These are phyloP conservation scores for Sarocladiaceae sp. DNA, from an alignment of 2,329 filamentous ascomycete genomes.

Conservation along the genomic window DNA sequence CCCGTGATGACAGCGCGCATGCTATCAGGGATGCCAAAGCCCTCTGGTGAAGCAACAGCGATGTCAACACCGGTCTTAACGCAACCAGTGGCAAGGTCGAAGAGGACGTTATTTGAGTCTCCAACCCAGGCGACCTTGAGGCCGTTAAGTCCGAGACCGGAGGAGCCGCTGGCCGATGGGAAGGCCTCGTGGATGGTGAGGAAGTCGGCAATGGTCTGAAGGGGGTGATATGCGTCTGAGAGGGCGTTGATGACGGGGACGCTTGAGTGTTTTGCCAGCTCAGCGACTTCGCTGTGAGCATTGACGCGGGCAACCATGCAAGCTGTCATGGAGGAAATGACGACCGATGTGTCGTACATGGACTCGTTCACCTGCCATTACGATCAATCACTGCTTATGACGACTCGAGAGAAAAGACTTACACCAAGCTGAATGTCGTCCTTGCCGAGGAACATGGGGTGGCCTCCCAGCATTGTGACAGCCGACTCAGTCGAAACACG, in stretches of 20 bases:
- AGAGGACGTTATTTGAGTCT: conserved; percentile 95
- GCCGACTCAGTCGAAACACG: conserved; percentile 91
- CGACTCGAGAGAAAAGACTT: conserved; percentile 21
- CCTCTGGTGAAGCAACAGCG: conserved; percentile 76
- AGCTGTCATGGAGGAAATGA: conserved; percentile 90
- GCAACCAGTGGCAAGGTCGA: conserved; percentile 83
- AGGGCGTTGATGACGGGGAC: conserved; percentile 85
- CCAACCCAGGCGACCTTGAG: conserved; percentile 94
- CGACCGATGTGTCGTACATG: conserved; percentile 82
- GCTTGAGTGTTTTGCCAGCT: conserved; percentile 63
- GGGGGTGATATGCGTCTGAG: conserved; percentile 84
- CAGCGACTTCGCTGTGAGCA: conserved; percentile 66
- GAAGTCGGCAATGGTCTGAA: conserved; percentile 92
- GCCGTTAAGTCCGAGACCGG: conserved; percentile 63
- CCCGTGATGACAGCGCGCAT: conserved; percentile 70
- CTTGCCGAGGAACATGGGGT: conserved; percentile 94
- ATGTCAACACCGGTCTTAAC: conserved; percentile 83
- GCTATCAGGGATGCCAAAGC: conserved; percentile 70
- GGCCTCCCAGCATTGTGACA: conserved; percentile 78
- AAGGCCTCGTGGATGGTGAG: conserved; percentile 82
- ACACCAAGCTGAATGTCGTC: conserved; percentile 95
- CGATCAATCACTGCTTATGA: neutral
- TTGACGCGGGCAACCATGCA: conserved; percentile 77
- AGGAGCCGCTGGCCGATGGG: conserved; percentile 34
- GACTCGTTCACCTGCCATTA: conserved; percentile 73